Evolutionary conservation across 129 eudicot species (phyloP), one percentile per base, ranked within the genome.

Genomic region (Oenanthe sinensis): DNA sequence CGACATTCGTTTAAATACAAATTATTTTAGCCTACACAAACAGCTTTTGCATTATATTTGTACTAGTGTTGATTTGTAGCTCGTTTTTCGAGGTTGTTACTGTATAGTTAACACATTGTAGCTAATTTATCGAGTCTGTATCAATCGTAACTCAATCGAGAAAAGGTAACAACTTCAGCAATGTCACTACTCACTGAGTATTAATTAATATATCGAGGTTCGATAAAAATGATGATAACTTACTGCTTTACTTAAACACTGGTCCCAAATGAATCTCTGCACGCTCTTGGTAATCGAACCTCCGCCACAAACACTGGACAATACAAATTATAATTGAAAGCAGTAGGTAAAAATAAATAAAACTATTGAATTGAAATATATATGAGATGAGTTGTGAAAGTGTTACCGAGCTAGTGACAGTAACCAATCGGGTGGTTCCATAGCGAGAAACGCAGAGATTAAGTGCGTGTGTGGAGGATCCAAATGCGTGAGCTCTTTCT

Each of bases 231-330:
- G 19, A 36, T 13, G 16, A 9, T 3, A 43, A 75, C 96, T 81
- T 82, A 94, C 98, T 20, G 85, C 48, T 79, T 81, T 87, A 83
- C 77, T 67, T n/a, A 94, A 78, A 69, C 97, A 94, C 40, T 85
- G 82, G 24, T 84, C 77, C 90, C 93, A 91, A 39, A 94, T 88
- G 85, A 87, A 91, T 15, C 86, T 79, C 87, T 94, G 98, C 43
- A 91, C 93, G 19, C 48, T 81, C 85, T 94, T 92, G n/a, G 96
- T 88, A 36, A 94, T 71, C 28, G 88, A 86, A 80, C 97, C 98
- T 24, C 93, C 88, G 44, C 96, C 96, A 50, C 88, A 85, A 9
- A 84, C 87, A 87, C 98, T 93, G 76, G 58, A 71, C 49, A 77
- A 43, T 11, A 76, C n/a, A 69, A 70, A 36, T 45, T 54, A 14